Evolutionary conservation across 495 filamentous ascomycete species (phyloP).

Genomic region (Penicillium verhagenii): DNA sequence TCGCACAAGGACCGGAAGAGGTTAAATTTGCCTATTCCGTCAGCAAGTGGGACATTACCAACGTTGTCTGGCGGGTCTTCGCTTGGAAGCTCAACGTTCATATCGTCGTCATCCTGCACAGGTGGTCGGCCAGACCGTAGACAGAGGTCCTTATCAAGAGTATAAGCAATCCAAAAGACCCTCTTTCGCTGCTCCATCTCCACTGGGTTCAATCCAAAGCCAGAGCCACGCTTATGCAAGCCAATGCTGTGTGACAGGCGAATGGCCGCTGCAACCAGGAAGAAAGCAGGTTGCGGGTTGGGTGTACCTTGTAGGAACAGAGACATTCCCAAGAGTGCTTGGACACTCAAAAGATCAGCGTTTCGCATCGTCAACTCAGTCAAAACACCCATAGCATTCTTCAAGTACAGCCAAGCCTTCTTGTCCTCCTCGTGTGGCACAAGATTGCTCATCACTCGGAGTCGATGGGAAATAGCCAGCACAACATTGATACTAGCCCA

Average conservation of each 20-base stretch:
- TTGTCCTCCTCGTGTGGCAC: constrained; percentile 87
- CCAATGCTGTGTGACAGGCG: constrained; percentile 92
- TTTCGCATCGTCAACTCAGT: constrained; percentile 93
- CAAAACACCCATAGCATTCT: constrained; percentile 92
- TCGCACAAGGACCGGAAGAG: constrained; percentile 88
- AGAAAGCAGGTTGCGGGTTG: constrained; percentile 92
- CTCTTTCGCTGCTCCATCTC: constrained; percentile 95
- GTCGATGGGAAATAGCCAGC: constrained; percentile 83
- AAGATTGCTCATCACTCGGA: constrained; percentile 94
- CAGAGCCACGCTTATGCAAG: constrained; percentile 86
- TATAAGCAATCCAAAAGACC: constrained; percentile 98
- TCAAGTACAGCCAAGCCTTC: constrained; percentile 91
- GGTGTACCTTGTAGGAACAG: constrained; percentile 95
- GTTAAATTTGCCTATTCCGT: constrained; percentile 92
- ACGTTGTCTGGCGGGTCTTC: constrained; percentile 89
- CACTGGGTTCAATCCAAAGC: constrained; percentile 84
- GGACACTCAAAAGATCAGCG: constrained; percentile 94
- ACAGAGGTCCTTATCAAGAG: constrained; percentile 94
- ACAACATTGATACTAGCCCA: constrained; percentile 97
- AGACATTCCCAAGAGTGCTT: constrained; percentile 92
- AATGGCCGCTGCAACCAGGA: constrained; percentile 91
- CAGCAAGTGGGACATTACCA: constrained; percentile 85
- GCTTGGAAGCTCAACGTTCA: constrained; percentile 94
- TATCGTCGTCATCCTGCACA: constrained; percentile 95
- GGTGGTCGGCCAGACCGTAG: constrained; percentile 89